Evolutionary conservation across 2,329 filamentous ascomycete species (phyloP).

Genomic region (Drechslerella dactyloides): DNA sequence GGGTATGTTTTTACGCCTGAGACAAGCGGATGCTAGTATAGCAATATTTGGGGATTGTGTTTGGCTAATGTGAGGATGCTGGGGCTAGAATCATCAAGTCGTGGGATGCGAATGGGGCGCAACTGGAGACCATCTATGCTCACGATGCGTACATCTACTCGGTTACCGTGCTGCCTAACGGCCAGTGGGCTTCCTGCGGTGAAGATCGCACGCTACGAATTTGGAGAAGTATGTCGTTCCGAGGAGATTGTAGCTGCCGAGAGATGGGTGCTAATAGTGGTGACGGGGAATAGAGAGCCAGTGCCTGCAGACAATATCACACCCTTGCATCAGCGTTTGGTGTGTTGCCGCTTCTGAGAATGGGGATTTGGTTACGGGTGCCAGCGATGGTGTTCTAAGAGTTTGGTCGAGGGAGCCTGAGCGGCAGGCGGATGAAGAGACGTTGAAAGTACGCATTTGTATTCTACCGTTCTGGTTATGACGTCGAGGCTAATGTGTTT

Average conservation of each 20-base stretch:
- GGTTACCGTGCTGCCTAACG: constrained; percentile 75
- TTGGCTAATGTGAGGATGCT: background rate
- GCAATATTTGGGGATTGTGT: background rate
- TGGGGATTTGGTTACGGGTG: constrained; percentile 91
- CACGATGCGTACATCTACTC: constrained; percentile 97
- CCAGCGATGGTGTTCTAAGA: constrained; percentile 84
- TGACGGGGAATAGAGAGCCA: constrained; percentile 58
- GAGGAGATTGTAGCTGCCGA: background rate
- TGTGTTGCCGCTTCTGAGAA: constrained; percentile 83
- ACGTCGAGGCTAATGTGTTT: background rate
- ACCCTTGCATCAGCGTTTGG: constrained; percentile 97
- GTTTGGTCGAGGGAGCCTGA: constrained; percentile 78
- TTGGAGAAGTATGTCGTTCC: constrained; percentile 71
- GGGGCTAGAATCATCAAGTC: constrained; percentile 71
- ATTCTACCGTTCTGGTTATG: background rate
- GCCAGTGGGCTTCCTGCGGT: constrained; percentile 86
- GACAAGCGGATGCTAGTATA: no score
- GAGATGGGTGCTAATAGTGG: constrained; percentile 7
- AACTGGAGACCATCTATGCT: constrained; percentile 78
- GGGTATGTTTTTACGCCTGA: constrained; percentile 61
- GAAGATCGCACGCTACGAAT: constrained; percentile 93
- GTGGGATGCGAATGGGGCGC: constrained; percentile 80
- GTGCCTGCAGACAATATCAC: constrained; percentile 93
- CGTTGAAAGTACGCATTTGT: constrained; percentile 63
- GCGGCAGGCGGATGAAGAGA: constrained; percentile 72